These are phyloP conservation scores for Talaromyces adpressus DNA, from an alignment of 495 filamentous ascomycete genomes.

Conservation along the genomic window DNA sequence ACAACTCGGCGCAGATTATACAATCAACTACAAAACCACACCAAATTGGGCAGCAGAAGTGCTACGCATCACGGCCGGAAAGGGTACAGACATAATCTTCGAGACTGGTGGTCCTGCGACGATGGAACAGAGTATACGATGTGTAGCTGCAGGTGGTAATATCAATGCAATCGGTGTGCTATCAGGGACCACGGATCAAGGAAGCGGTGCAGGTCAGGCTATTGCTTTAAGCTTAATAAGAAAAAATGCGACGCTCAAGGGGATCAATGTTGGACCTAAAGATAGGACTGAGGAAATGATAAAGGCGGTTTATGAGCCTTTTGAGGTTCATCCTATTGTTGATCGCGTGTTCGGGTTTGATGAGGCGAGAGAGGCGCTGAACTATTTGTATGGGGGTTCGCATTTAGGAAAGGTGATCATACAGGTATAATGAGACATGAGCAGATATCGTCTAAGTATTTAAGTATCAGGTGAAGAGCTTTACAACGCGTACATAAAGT, in stretches of 20 bases:
- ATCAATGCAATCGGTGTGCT: slow-evolving; percentile 57
- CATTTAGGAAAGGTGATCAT: slow-evolving; percentile 28
- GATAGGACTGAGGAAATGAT: slow-evolving; percentile 17
- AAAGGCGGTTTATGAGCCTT: slow-evolving; percentile 7
- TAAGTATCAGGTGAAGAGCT: not conserved
- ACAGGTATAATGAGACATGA: slow-evolving; percentile 7
- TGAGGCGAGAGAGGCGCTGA: slow-evolving; percentile 16
- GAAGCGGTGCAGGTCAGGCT: not conserved
- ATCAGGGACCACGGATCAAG: slow-evolving; percentile 1
- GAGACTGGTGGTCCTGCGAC: slow-evolving; percentile 46
- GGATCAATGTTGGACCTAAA: slow-evolving; percentile 11
- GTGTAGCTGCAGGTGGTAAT: slow-evolving; percentile 52
- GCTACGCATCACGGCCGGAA: slow-evolving; percentile 20
- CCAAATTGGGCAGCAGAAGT: slow-evolving; percentile 25
- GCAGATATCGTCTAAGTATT: not conserved
- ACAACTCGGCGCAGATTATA: slow-evolving; percentile 15
- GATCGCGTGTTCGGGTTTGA: slow-evolving; percentile 22
- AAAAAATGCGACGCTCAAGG: not conserved
- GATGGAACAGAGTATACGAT: slow-evolving; percentile 45
- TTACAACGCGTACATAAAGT: not conserved
- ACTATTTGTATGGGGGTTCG: slow-evolving; percentile 14
- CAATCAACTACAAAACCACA: slow-evolving; percentile 24
- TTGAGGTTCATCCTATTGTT: slow-evolving; percentile 14
- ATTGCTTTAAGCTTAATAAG: not conserved
- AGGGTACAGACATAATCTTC: slow-evolving; percentile 32